Base-by-base conservation (phyloP, 225 moss, liverwort and hornwort species). In the Bryum argenteum region DNA sequence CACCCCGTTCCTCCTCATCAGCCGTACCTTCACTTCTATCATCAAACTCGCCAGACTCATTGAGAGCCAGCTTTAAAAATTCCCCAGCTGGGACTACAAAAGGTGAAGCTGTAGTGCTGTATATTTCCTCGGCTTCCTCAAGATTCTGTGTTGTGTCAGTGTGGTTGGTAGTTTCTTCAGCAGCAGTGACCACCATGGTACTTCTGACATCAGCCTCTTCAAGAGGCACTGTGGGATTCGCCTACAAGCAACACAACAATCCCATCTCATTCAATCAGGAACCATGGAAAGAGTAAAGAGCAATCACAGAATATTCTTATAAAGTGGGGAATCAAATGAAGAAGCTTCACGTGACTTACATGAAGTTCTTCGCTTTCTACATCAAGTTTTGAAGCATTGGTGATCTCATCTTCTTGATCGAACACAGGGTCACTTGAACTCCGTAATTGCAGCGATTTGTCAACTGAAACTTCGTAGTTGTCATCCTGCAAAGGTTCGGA, bases 221-320 rank as follows among this genome's bases (percentile, higher is more conserved):
- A 10, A 18, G 43, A 52, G 45, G 43, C 15, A 58, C 59, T 28
- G 44, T 59, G n/a, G 75, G 50, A 28, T 42, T 43, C 19, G 61
- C 82, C 82, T 82, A 57, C 56, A 78, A 71, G 55, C 23, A 40
- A 50, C 39, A 60, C 37, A 70, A 7, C 42, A 61, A 42, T 50
- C 42, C 9, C 20, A 56, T 57, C 42, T 51, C 12, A 72, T 63
- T 74, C 10, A 7, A 66, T 70, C 56, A 61, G 66, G 11, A 58
- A 28, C 22, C 40, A 8, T 38, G 33, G 22, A 65, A 41, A 52
- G 14, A 43, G 3, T 15, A 41, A 21, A 0, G 40, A 13, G 13
- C 71, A 33, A 4, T 22, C 16, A 26, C 41, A 18, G 6, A 52
- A 22, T 5, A 33, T 0, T 33, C 5, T 33, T 2, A 5, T 6